Evolutionary conservation across 129 eudicot species (phyloP), one percentile per base, ranked within the genome.

Genomic region (Pseudognaphalium luteoalbum): DNA sequence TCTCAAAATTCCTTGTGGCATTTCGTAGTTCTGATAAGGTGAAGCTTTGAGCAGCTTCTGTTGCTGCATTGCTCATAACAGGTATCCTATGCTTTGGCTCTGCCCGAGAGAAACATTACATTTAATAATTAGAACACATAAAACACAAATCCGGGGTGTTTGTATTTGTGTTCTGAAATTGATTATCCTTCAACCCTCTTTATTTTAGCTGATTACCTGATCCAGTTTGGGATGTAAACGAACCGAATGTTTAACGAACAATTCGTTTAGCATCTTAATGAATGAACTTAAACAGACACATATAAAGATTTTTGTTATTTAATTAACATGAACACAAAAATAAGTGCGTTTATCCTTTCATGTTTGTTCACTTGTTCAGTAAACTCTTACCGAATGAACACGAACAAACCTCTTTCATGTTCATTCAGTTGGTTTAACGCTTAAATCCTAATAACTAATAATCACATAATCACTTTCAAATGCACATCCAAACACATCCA

Each of bases 11-110:
- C 74, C 74, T 91, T 34, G 99, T 94, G 42, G 99, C 97, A 6
- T 81, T 87, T 34, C 86, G 76, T 64, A 94, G 85, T 70, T 94
- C 99, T 14, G 89, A 78, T 71, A 89, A 83, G 32, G 94, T 79
- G 81, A 94, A 94, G 83, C 85, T 86, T 78, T 94, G 97, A 28
- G 94, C 99, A 47, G 97, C 87, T 80, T 94, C 99, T 37, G 91
- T 70, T 19, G 88, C 81, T 72, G 88, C 74, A 77, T 86, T 87
- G 57, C 77, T 85, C 66, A 79, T 86, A 22, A 88, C 76, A 39
- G 91, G 79, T 68, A 85, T 34, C 71, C 59, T 76, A 78, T 75
- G 83, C 64, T 79, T 83, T 29, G 76, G 79, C 58, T 82, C 86
- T 68, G 58, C 94, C 76, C 68, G 63, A 41, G 15, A 12, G 17